Percentiles rank a stretch among this genome's conserved stretches.
Conservation (phyloP, 192 early-diverging fungal species). For the Gorgonomyces haynaldii region DNA sequence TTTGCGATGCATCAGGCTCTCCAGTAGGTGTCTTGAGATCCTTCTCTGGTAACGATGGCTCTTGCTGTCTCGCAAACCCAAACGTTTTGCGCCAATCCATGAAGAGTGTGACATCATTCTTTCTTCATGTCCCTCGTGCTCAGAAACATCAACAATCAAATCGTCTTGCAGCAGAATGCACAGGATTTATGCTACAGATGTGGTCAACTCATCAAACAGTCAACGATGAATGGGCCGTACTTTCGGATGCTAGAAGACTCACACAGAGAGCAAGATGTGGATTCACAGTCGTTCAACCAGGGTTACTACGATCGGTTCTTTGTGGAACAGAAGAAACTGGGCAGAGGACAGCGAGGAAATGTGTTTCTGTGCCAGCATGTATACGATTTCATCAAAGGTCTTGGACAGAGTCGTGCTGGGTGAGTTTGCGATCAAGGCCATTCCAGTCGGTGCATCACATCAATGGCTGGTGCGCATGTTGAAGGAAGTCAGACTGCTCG, state of each 20-base stretch:
- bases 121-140: no score
- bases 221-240: no score
- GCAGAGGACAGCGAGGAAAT: constrained; percentile 77
- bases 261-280: background rate
- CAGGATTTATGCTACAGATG: no score
- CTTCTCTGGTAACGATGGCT: no score
- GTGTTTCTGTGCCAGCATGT: constrained; percentile 77
- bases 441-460: constrained; percentile 82
- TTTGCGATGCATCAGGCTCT: no score
- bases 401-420: constrained; percentile 31
- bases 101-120: no score
- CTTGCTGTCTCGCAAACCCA: no score
- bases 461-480: constrained; percentile 87
- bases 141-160: no score
- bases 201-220: no score
- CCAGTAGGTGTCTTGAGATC: no score
- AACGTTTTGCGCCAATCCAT: no score
- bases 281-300: constrained; percentile 58
- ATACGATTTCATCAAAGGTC: constrained; percentile 1
- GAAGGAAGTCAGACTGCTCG: constrained; percentile 85
- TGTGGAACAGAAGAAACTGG: constrained; percentile 73
- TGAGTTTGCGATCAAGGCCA: constrained; percentile 88
- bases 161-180: no score
- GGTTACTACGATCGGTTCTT: constrained; percentile 95
- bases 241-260: background rate